Base-by-base conservation (phyloP, 2,329 filamentous ascomycete species). In the Apiospora rasikravindrae region DNA sequence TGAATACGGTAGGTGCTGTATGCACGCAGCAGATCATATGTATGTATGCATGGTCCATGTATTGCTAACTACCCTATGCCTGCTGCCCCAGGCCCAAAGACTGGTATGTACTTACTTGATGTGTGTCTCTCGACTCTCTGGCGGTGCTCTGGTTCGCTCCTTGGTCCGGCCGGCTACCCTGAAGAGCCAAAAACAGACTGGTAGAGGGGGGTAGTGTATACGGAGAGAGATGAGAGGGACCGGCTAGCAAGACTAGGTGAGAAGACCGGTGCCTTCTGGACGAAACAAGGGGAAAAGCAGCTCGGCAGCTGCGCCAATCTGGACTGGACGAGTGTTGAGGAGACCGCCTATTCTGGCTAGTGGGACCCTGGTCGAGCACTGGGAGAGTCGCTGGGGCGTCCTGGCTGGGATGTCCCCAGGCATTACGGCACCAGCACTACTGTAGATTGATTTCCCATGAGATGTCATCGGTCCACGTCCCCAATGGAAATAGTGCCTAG, bases 221-320 rank as follows among this genome's bases (percentile, higher is more conserved):
- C 57, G 57, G 57, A 40, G 57, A 64, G 57, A 64, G 57, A 64
- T 64, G 57, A 64, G 57, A 64, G 29, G 57, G 53, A 61, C 7
- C 19, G 53, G 29, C 53, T 61, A 61, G 53, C 16, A 61, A 8
- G 33, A 19, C 29, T 49, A 37, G 53, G 53, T 37, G 53, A 8
- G 53, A 61, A 61, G 53, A 33, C 53, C 53, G 53, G 53, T 61
- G 53, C 33, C 53, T 61, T 37, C 53, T 61, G 53, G 53, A 61
- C 53, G 53, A 61, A 61, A 61, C 29, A 61, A 61, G 33, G 53
- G 51, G 57, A 33, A 24, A 40, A n/a, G 33, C 33, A 64, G 57
- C 33, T 40, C 29, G 22, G 57, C 10, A 40, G 33, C 57, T 64
- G 57, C 29, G 29, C 33, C 57, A 64, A 24, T n/a, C 16, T 64